Percentiles rank a stretch among this genome's conserved stretches.
Conservation (phyloP, 768 basidiomycete species). For the Postia placenta region DNA sequence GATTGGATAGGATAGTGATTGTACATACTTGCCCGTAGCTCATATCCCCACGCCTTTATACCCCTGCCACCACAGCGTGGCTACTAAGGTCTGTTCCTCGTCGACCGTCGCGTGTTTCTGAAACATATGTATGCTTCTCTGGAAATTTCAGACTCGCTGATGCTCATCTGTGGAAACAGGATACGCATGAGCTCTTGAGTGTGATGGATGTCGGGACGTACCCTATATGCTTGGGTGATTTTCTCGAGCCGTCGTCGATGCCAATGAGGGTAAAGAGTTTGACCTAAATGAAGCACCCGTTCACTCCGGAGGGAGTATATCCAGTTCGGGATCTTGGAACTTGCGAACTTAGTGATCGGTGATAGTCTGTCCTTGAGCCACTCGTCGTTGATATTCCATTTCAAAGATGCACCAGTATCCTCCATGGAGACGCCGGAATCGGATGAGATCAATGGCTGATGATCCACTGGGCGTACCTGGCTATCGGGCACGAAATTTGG, state of each 20-base stretch:
- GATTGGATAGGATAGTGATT: no score
- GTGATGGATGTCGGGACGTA: background rate
- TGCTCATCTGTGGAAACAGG: conserved; percentile 33
- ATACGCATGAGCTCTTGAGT: background rate
- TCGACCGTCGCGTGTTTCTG: no score
- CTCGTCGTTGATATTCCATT: conserved; percentile 25
- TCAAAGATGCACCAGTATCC: background rate
- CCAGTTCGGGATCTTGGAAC: conserved; percentile 61
- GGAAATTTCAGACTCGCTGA: conserved; percentile 82
- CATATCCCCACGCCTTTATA: no score
- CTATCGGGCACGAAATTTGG: no score
- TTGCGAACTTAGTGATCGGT: conserved; percentile 67
- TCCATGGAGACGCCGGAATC: background rate
- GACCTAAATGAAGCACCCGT: conserved; percentile 62
- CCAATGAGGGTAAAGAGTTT: conserved; percentile 84
- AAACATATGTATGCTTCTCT: conserved; percentile 98
- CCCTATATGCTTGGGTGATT: conserved; percentile 81
- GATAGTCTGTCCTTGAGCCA: conserved; percentile 67
- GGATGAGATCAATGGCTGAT: conserved; percentile 61
- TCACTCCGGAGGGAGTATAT: conserved; percentile 48
- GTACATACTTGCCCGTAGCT: no score
- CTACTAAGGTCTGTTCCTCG: no score
- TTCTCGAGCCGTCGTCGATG: conserved; percentile 80
- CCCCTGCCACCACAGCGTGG: no score
- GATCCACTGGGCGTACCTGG: no score